phyloP scores from a whole-genome alignment of 805 yeast genomes.

The Saccharomycopsis synnaedendra region DNA sequence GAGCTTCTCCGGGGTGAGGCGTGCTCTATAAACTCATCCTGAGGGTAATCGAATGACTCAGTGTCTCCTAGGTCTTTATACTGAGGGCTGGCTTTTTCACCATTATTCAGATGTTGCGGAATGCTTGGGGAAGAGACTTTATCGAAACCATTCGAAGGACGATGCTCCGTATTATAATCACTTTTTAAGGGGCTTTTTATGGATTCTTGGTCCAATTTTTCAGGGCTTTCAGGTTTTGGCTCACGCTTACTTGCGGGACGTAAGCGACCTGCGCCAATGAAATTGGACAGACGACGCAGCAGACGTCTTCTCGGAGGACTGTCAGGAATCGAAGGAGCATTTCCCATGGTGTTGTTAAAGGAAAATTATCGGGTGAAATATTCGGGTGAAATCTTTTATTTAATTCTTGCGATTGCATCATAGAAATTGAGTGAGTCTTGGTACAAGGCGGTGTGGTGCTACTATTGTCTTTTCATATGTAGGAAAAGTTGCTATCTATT shows the following conservation, averaged over 20 bases:
- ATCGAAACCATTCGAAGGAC: not conserved
- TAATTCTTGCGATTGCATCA: too few relatives aligned
- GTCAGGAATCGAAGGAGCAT: constrained; percentile 5
- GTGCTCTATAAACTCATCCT: constrained; percentile 8
- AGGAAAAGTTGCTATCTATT: too few relatives aligned
- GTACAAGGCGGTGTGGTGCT: too few relatives aligned
- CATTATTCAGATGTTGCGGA: not conserved
- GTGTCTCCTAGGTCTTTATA: not conserved
- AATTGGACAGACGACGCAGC: constrained; percentile 3
- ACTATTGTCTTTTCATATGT: too few relatives aligned
- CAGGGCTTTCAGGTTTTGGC: not conserved
- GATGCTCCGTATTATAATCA: not conserved
- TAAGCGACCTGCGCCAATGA: constrained; percentile 1
- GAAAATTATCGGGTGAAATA: too few relatives aligned
- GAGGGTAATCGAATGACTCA: not conserved
- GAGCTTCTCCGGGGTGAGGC: not conserved
- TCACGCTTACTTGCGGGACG: not conserved
- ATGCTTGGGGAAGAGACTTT: not conserved
- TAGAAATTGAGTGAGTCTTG: too few relatives aligned
- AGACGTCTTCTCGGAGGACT: not conserved
- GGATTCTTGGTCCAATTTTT: not conserved
- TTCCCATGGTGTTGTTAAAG: constrained; percentile 2
- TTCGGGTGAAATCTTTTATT: too few relatives aligned
- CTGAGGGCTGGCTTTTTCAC: not conserved
- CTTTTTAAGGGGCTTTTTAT: not conserved